Evolutionary conservation across 1,284 basidiomycete genomes (phyloP).

Genomic region (Trichosporon sp.): DNA sequence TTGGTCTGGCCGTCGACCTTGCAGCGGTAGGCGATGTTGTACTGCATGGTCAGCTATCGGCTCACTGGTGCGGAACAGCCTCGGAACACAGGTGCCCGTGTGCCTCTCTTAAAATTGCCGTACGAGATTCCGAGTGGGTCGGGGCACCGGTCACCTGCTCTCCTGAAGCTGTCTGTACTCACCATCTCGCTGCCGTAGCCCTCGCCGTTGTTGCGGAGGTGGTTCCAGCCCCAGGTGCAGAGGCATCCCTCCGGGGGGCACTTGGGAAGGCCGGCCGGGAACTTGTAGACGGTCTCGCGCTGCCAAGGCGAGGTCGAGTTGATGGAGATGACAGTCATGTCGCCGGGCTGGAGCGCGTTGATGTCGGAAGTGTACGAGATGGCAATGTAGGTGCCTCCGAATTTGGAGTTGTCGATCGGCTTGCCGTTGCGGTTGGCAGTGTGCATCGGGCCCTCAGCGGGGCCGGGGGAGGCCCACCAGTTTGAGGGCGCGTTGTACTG

Average conservation of each 20-base stretch:
- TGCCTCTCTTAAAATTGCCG: too few relatives aligned
- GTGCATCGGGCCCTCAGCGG: slow-evolving; percentile 1
- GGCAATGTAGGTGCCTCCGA: slow-evolving; percentile 54
- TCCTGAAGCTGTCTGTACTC: slow-evolving; percentile 14
- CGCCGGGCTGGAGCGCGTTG: slow-evolving; percentile 63
- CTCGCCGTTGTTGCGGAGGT: slow-evolving; percentile 29
- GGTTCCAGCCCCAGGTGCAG: slow-evolving; percentile 73
- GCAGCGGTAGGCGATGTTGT: slow-evolving; percentile 76
- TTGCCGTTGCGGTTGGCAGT: not conserved
- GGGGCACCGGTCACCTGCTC: too few relatives aligned
- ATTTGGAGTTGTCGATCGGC: slow-evolving; percentile 6
- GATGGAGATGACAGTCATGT: slow-evolving; percentile 71
- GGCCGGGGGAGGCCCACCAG: not conserved
- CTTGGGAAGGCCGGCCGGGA: slow-evolving; percentile 67
- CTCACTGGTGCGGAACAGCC: not conserved
- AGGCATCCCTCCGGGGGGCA: slow-evolving; percentile 68
- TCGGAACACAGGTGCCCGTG: too few relatives aligned
- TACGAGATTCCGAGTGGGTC: too few relatives aligned
- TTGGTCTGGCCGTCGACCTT: slow-evolving; percentile 60
- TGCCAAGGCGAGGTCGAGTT: slow-evolving; percentile 73
- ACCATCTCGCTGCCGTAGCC: slow-evolving; percentile 32
- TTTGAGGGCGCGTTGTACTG: not conserved
- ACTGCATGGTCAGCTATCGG: slow-evolving; percentile 41
- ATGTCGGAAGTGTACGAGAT: slow-evolving; percentile 70
- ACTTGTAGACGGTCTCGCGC: slow-evolving; percentile 63